A percentile compares a stretch with the other conserved stretches of the same genome.
Evolutionary conservation across 1,284 basidiomycete genomes (phyloP).

Genomic region (Cryptococcus maquisensis): DNA sequence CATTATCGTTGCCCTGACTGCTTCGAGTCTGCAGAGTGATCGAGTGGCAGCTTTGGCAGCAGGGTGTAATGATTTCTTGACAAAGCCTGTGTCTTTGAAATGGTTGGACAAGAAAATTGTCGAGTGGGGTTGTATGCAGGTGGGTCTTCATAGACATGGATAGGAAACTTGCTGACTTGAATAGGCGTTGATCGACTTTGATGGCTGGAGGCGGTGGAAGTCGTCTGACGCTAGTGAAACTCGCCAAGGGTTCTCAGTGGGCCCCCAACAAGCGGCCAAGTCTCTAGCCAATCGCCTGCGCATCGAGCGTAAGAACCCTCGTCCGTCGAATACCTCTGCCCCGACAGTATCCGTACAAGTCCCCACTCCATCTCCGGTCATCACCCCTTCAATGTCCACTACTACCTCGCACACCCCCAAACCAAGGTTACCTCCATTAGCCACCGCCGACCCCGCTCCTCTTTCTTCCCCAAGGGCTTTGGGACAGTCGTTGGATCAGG

Average conservation of each 20-base stretch:
- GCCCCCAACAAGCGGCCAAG: constrained; percentile 41
- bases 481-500: background rate
- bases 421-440: background rate
- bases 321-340: constrained; percentile 4
- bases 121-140: constrained; percentile 74
- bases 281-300: constrained; percentile 36
- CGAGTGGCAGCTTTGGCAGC: constrained; percentile 92
- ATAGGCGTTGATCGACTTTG: constrained; percentile 50
- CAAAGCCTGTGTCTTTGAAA: constrained; percentile 88
- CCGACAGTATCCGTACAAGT: constrained; percentile 6
- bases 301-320: constrained; percentile 33
- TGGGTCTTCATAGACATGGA: constrained; percentile 14
- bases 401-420: background rate
- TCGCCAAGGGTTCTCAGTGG: constrained; percentile 39
- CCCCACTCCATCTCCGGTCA: constrained; percentile 5
- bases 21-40: constrained; percentile 86
- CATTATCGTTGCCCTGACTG: constrained; percentile 97
- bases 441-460: background rate
- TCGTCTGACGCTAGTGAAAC: constrained; percentile 37
- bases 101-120: constrained; percentile 99
- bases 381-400: background rate
- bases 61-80: constrained; percentile 98
- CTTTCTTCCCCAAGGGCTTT: background rate
- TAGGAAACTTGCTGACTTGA: constrained; percentile 7
- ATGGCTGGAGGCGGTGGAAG: constrained; percentile 49